phyloP scores from a whole-genome alignment of 441 rosid species.

The Manihot esculenta region DNA sequence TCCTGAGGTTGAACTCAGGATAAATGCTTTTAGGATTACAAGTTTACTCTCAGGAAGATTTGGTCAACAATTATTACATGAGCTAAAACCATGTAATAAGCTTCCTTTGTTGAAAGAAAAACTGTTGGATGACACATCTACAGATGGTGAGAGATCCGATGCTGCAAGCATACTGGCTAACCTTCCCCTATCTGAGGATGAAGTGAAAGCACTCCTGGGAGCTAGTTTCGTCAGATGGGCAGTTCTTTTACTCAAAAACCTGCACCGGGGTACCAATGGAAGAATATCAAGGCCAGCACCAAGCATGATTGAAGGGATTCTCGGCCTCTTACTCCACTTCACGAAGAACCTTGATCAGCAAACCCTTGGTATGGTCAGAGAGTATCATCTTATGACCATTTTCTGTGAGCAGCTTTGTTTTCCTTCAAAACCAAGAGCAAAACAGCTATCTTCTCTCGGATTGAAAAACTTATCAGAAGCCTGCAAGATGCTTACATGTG shows the following conservation, averaged over 20 bases:
- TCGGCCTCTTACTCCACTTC: slow-evolving; percentile 42
- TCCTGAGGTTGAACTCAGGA: slow-evolving; percentile 35
- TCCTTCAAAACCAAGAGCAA: slow-evolving; percentile 28
- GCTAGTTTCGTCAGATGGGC: slow-evolving; percentile 39
- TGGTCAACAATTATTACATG: slow-evolving; percentile 33
- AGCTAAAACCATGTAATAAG: slow-evolving; percentile 31
- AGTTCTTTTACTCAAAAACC: slow-evolving; percentile 25
- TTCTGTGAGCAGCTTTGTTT: slow-evolving; percentile 32
- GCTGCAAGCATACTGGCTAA: slow-evolving; percentile 42
- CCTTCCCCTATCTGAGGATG: slow-evolving; percentile 34
- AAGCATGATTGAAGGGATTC: slow-evolving; percentile 44
- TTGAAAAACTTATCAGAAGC: slow-evolving; percentile 41
- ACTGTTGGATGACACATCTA: slow-evolving; percentile 33
- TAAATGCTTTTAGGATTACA: slow-evolving; percentile 36
- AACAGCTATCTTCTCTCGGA: slow-evolving; percentile 38
- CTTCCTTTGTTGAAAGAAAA: slow-evolving; percentile 32
- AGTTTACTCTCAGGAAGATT: slow-evolving; percentile 33
- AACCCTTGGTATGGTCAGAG: slow-evolving; percentile 24
- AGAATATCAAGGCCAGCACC: slow-evolving; percentile 28
- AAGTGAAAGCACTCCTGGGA: slow-evolving; percentile 34
- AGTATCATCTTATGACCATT: slow-evolving; percentile 35
- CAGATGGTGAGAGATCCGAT: slow-evolving; percentile 43
- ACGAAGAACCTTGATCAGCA: slow-evolving; percentile 29
- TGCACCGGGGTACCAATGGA: slow-evolving; percentile 22
- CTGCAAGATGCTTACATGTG: slow-evolving; percentile 23